A percentile compares a stretch with the other conserved stretches of the same genome.
Conservation (phyloP, 176 grass and related monocot species). For the Juncus inflexus region DNA sequence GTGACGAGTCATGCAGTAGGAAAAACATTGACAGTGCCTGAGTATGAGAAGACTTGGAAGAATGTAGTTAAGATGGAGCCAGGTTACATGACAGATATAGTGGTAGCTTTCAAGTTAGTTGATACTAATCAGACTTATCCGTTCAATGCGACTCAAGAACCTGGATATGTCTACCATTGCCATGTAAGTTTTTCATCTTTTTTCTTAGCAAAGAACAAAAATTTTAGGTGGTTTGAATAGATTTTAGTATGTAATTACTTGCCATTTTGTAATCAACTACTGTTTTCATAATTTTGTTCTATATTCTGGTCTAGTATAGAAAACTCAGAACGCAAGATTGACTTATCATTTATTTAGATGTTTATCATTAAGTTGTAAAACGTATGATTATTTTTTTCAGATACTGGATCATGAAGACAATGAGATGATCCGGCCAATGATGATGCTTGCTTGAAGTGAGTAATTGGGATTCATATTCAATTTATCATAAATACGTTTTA, state of each 20-base stretch:
- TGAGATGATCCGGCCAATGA: conserved; percentile 34
- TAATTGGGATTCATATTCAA: too few relatives aligned
- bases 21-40: conserved; percentile 3
- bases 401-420: conserved; percentile 40
- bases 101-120: conserved; percentile 28
- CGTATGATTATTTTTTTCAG: conserved; percentile 16
- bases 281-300: not conserved
- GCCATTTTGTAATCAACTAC: too few relatives aligned
- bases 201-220: too few relatives aligned
- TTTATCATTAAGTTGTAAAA: too few relatives aligned
- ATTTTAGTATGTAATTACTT: too few relatives aligned
- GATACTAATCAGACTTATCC: conserved; percentile 29
- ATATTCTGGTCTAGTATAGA: not conserved
- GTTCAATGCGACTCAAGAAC: conserved; percentile 25
- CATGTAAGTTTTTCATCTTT: conserved; percentile 6
- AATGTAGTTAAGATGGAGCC: conserved; percentile 36
- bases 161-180: conserved; percentile 32
- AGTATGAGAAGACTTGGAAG: conserved; percentile 37
- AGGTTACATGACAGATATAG: conserved; percentile 29
- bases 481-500: too few relatives aligned
- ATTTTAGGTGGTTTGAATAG: too few relatives aligned
- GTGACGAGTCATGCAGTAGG: conserved; percentile 24
- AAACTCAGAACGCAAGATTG: too few relatives aligned
- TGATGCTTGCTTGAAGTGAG: not conserved
- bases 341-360: not conserved